Conservation (phyloP, 2,329 filamentous ascomycete genomes). For the Byssothecium circinans region DNA sequence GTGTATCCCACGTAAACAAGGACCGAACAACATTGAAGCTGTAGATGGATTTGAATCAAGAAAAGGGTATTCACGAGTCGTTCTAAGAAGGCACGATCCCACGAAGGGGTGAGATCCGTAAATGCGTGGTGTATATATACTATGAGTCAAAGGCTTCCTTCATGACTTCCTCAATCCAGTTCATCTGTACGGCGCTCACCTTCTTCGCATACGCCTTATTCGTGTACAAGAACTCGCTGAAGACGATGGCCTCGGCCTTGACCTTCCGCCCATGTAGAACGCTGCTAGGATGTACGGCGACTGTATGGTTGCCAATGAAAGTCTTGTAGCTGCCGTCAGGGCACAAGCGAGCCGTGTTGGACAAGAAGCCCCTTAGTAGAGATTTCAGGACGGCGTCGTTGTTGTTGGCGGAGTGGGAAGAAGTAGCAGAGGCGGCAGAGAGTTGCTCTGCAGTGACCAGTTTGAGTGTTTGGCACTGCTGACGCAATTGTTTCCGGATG, state of each 20-base stretch:
- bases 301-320: conserved; percentile 61
- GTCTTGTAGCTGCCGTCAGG: conserved; percentile 65
- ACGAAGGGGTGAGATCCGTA: too few relatives aligned
- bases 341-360: conserved; percentile 62
- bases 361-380: conserved; percentile 60
- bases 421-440: conserved; percentile 12
- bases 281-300: conserved; percentile 65
- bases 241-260: conserved; percentile 66
- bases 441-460: conserved; percentile 28
- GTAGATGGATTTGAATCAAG: too few relatives aligned
- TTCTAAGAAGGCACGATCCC: too few relatives aligned
- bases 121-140: too few relatives aligned
- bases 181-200: conserved; percentile 64
- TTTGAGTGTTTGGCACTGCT: conserved; percentile 57
- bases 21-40: too few relatives aligned
- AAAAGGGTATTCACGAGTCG: too few relatives aligned
- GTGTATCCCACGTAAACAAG: too few relatives aligned
- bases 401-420: too few relatives aligned
- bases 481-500: conserved; percentile 62
- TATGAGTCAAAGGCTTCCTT: conserved; percentile 13
- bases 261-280: conserved; percentile 60
- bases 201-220: conserved; percentile 64
- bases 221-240: conserved; percentile 68
- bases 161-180: conserved; percentile 61
- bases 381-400: conserved; percentile 58